Evolutionary conservation across 1,139 yeast species (phyloP).

Genomic region (Yamadazyma conglobata): DNA sequence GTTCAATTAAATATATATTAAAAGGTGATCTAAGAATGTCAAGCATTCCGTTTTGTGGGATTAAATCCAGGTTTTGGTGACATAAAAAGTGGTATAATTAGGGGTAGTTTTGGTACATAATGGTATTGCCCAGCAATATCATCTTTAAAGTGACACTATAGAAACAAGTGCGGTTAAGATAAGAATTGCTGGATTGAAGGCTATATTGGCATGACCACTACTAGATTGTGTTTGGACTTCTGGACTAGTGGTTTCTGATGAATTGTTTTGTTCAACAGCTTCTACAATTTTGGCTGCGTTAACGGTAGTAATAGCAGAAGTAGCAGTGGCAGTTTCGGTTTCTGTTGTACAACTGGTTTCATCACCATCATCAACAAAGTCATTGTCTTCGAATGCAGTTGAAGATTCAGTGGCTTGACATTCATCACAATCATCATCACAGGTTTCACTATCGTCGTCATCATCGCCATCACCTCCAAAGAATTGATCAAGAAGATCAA

Average conservation of each 20-base stretch:
- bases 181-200: too few species aligned
- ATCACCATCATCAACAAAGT: slow-evolving; percentile 14
- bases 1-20: too few species aligned
- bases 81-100: too few species aligned
- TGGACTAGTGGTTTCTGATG: slow-evolving; percentile 11
- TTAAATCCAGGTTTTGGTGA: too few species aligned
- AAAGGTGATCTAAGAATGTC: too few species aligned
- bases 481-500: slow-evolving; percentile 15
- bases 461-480: slow-evolving; percentile 17
- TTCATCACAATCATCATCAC: slow-evolving; percentile 16
- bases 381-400: slow-evolving; percentile 11
- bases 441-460: slow-evolving; percentile 16
- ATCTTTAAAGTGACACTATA: slow-evolving; percentile 11
- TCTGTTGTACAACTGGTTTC: slow-evolving; percentile 11
- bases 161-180: slow-evolving; percentile 10
- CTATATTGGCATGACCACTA: too few species aligned
- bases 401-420: slow-evolving; percentile 10
- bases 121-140: slow-evolving; percentile 20
- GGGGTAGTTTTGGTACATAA: too few species aligned
- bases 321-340: slow-evolving; percentile 8
- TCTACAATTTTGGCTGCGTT: slow-evolving; percentile 3
- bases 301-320: slow-evolving; percentile 6
- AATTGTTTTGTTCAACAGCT: neutral
- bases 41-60: too few species aligned
- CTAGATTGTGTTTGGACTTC: slow-evolving; percentile 6